A percentile compares a stretch with the other conserved stretches of the same genome.
phyloP scores from a whole-genome alignment of 768 basidiomycete genomes.

The Boletus pseudopeckii region DNA sequence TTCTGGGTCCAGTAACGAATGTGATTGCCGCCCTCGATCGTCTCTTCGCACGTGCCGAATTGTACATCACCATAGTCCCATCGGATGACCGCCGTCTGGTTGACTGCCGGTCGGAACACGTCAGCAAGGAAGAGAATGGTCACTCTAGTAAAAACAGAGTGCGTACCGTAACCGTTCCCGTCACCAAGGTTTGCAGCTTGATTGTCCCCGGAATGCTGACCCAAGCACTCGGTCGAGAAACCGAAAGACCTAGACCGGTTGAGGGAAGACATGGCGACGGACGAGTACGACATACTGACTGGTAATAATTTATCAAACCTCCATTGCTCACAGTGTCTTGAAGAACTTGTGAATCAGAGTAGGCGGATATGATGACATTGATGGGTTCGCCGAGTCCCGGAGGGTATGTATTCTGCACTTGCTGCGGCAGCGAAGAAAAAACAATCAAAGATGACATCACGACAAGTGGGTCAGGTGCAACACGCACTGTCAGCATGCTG shows the following conservation, averaged over 20 bases:
- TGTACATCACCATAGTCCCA: constrained; percentile 80
- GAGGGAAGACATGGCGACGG: neutral
- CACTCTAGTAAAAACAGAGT: constrained; percentile 1
- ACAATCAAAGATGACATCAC: neutral
- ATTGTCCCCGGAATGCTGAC: constrained; percentile 65
- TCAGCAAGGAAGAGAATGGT: neutral
- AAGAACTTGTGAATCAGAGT: constrained; percentile 70
- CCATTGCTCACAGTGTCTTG: constrained; percentile 57
- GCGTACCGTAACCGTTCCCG: constrained; percentile 67
- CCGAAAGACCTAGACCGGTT: constrained; percentile 51
- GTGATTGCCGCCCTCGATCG: constrained; percentile 82
- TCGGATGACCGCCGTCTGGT: constrained; percentile 81
- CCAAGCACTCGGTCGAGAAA: constrained; percentile 77
- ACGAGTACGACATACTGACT: constrained; percentile 45
- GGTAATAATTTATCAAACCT: constrained; percentile 77
- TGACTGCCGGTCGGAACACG: constrained; percentile 42
- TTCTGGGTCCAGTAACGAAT: constrained; percentile 88
- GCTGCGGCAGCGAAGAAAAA: constrained; percentile 32
- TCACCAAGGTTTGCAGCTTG: constrained; percentile 84
- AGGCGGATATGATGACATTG: constrained; percentile 75
- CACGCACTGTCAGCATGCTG: constrained; percentile 65
- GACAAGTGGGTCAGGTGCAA: neutral
- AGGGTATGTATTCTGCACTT: constrained; percentile 57
- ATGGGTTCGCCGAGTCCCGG: constrained; percentile 81
- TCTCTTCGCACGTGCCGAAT: constrained; percentile 84